A percentile compares a stretch with the other conserved stretches of the same genome.
Evolutionary conservation across 352 stramenopile species (phyloP).

Genomic region (Phytophthora macrochlamydospora): DNA sequence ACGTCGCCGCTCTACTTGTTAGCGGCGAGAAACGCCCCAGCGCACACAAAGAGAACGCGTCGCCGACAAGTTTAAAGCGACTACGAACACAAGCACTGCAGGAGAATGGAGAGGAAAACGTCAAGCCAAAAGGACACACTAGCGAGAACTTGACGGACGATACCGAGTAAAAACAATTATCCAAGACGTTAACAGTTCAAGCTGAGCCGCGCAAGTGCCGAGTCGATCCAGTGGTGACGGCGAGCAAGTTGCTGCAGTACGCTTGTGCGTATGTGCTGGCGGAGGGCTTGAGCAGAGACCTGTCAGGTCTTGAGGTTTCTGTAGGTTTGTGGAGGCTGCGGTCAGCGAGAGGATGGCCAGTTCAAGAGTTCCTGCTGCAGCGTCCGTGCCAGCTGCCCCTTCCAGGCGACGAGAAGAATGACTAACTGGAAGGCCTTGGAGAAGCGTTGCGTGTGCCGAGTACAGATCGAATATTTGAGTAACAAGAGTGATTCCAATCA

Average conservation of each 20-base stretch:
- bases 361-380: background rate
- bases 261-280: conserved; percentile 5
- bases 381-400: background rate
- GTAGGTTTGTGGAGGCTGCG: background rate
- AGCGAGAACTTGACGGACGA: background rate
- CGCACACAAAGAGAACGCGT: background rate
- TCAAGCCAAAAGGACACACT: background rate
- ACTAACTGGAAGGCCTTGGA: conserved; percentile 12
- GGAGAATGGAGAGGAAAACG: background rate
- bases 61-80: background rate
- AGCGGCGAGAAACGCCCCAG: background rate
- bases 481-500: no score
- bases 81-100: background rate
- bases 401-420: conserved; percentile 3
- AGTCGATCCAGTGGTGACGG: background rate
- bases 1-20: background rate
- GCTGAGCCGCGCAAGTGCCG: background rate
- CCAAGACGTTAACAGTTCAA: background rate
- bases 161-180: background rate
- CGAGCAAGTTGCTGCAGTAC: conserved; percentile 20
- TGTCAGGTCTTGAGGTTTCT: background rate
- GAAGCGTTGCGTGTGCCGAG: conserved; percentile 7
- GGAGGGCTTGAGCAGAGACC: background rate
- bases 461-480: no score
- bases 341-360: conserved; percentile 30